Percentiles rank a stretch among this genome's conserved stretches.
Conservation (phyloP, 352 stramenopile species). For the Phytopythium litorale region DNA sequence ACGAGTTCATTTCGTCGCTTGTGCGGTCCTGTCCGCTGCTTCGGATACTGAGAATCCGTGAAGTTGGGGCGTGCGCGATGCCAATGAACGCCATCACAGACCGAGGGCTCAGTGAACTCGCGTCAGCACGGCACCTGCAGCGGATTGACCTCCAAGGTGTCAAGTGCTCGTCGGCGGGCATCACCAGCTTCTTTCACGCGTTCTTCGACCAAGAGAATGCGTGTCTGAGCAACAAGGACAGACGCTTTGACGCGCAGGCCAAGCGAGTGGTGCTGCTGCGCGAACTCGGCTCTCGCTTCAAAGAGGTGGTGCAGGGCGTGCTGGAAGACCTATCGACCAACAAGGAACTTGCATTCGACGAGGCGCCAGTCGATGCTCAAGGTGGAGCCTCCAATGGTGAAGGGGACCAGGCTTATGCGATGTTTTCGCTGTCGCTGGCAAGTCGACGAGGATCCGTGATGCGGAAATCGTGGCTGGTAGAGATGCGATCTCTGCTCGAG, state of each 20-base stretch:
- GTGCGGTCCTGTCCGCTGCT: constrained; percentile 19
- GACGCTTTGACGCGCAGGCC: background rate
- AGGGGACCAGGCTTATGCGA: constrained; percentile 1
- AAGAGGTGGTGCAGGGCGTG: constrained; percentile 29
- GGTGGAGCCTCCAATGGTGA: background rate
- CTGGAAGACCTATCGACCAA: constrained; percentile 15
- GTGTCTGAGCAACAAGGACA: background rate
- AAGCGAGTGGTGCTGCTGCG: constrained; percentile 19
- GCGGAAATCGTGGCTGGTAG: constrained; percentile 22
- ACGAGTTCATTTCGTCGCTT: constrained; percentile 30
- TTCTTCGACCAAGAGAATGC: background rate
- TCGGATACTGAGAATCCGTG: constrained; percentile 29
- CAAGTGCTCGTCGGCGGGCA: constrained; percentile 21
- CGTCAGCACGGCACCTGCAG: constrained; percentile 13
- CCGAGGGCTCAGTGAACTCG: constrained; percentile 21
- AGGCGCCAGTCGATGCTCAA: background rate
- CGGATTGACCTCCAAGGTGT: constrained; percentile 35
- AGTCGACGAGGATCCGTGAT: constrained; percentile 40
- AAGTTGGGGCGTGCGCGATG: constrained; percentile 18
- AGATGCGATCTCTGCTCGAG: constrained; percentile 19
- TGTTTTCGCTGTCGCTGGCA: constrained; percentile 26
- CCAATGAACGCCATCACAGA: constrained; percentile 32
- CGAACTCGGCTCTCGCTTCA: constrained; percentile 39
- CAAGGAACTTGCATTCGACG: background rate
- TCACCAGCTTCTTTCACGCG: constrained; percentile 17